These are phyloP conservation scores for Pythium plurisporium DNA, from an alignment of 352 stramenopile species.

Conservation along the genomic window DNA sequence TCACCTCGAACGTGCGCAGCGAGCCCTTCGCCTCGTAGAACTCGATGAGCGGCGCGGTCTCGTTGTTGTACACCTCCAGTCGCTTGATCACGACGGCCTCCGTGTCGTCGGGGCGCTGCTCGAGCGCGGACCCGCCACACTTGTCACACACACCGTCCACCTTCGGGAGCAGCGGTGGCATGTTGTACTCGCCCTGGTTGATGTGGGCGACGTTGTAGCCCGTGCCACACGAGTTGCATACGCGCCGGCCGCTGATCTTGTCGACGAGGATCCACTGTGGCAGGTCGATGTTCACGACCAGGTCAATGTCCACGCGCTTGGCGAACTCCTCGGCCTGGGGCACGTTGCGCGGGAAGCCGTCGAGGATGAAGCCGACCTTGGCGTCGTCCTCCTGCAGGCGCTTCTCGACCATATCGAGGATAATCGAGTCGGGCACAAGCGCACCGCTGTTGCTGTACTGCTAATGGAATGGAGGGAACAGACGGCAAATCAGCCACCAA, in stretches of 20 bases:
- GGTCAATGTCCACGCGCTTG: constrained; percentile 64
- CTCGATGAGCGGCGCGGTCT: constrained; percentile 83
- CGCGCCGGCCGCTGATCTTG: constrained; percentile 85
- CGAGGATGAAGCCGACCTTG: constrained; percentile 80
- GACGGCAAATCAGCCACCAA: neutral
- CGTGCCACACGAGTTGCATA: constrained; percentile 78
- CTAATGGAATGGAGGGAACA: constrained; percentile 12
- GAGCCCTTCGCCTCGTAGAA: constrained; percentile 83
- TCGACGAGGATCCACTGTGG: constrained; percentile 85
- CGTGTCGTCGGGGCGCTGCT: constrained; percentile 79
- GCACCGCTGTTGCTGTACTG: constrained; percentile 79
- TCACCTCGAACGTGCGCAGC: constrained; percentile 82
- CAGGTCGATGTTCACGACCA: constrained; percentile 88
- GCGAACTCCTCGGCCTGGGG: constrained; percentile 83
- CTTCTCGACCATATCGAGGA: constrained; percentile 85
- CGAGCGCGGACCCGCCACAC: constrained; percentile 66
- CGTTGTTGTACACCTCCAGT: constrained; percentile 85
- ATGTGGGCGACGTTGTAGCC: constrained; percentile 90
- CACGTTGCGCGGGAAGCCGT: constrained; percentile 89
- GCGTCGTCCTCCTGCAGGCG: constrained; percentile 66
- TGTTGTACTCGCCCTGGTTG: constrained; percentile 82
- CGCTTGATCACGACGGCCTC: constrained; percentile 77
- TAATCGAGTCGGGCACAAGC: constrained; percentile 86
- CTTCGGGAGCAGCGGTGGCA: constrained; percentile 88
- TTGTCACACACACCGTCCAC: constrained; percentile 73